These are phyloP conservation scores for Vigna radiata DNA, from an alignment of 306 rosid species.

Conservation along the genomic window DNA sequence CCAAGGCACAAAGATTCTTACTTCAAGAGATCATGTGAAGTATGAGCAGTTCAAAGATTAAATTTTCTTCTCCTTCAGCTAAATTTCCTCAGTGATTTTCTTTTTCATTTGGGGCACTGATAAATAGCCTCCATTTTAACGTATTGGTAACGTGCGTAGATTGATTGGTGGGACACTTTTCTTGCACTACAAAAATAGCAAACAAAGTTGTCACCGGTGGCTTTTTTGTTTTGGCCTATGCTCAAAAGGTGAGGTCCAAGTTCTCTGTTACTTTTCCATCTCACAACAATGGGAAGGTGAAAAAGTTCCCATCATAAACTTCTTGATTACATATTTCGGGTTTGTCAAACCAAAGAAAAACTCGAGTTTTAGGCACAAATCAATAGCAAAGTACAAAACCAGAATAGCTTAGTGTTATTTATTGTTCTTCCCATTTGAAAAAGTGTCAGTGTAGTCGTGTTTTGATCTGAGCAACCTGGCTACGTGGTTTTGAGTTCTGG, in stretches of 20 bases:
- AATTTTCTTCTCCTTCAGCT: background rate
- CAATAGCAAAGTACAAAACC: background rate
- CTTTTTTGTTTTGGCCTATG: constrained; percentile 44
- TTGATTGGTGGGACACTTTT: constrained; percentile 38
- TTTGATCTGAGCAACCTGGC: constrained; percentile 9
- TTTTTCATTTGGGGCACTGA: too few relatives aligned
- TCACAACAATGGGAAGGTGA: background rate
- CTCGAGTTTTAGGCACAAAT: background rate
- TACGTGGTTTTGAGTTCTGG: background rate
- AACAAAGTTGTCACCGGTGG: constrained; percentile 51
- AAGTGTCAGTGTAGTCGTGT: background rate
- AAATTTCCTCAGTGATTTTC: background rate
- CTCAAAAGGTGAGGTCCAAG: background rate
- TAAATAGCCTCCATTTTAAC: too few relatives aligned
- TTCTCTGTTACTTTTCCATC: background rate
- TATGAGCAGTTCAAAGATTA: background rate
- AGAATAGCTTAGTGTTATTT: background rate
- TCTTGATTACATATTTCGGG: background rate
- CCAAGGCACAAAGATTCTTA: background rate
- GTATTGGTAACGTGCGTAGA: constrained; percentile 44
- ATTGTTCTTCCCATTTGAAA: background rate
- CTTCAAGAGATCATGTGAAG: background rate
- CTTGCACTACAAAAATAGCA: constrained; percentile 34
- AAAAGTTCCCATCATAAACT: background rate
- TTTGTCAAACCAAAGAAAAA: constrained; percentile 7